Percentiles rank a stretch among this genome's conserved stretches.
Evolutionary conservation across 768 basidiomycete species (phyloP).

Genomic region (Myochromella boudieri): DNA sequence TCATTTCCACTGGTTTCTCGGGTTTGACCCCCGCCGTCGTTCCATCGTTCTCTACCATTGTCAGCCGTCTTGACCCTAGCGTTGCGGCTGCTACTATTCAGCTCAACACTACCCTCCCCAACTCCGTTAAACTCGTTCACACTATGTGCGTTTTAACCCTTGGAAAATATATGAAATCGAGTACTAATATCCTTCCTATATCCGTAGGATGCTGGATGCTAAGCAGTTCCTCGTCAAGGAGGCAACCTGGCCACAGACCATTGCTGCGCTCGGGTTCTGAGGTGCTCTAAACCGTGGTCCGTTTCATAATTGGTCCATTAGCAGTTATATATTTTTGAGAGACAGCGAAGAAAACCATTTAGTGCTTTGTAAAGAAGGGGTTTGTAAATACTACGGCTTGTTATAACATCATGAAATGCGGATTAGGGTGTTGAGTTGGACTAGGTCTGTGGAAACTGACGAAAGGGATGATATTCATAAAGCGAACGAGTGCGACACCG

Average conservation of each 20-base stretch:
- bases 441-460: too few relatives aligned
- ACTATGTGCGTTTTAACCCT: constrained; percentile 25
- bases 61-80: constrained; percentile 28
- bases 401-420: too few relatives aligned
- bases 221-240: constrained; percentile 31
- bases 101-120: constrained; percentile 31
- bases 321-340: neutral
- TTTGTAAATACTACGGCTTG: too few relatives aligned
- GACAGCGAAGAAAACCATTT: too few relatives aligned
- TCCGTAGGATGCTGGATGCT: constrained; percentile 33
- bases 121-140: constrained; percentile 25
- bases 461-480: too few relatives aligned
- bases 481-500: too few relatives aligned
- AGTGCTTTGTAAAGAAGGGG: too few relatives aligned
- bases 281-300: too few relatives aligned
- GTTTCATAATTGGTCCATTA: too few relatives aligned
- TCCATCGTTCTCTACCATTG: constrained; percentile 24
- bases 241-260: constrained; percentile 31
- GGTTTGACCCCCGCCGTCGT: constrained; percentile 26
- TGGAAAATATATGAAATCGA: constrained; percentile 3
- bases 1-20: constrained; percentile 28
- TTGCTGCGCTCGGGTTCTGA: constrained; percentile 32
- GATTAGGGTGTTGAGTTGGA: too few relatives aligned
- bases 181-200: neutral
- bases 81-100: constrained; percentile 23